phyloP scores from a whole-genome alignment of 176 grass and related monocot species.

The Carex myosuroides region DNA sequence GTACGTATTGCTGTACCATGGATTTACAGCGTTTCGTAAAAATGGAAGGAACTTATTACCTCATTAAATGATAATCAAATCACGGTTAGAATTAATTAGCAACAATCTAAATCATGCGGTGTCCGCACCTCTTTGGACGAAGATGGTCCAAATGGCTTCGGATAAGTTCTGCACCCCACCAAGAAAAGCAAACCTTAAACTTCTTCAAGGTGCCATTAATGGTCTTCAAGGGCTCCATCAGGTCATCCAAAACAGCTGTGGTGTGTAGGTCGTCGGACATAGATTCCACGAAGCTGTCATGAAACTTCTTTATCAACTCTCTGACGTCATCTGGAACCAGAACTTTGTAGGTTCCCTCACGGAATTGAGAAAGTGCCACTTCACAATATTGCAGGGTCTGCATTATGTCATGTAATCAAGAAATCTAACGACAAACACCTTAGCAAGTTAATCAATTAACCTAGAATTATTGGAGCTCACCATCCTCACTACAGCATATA shows the following conservation, averaged over 20 bases:
- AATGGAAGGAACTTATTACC: too few relatives aligned
- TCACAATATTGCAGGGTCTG: constrained; percentile 69
- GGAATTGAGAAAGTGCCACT: constrained; percentile 33
- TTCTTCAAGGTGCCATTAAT: constrained; percentile 84
- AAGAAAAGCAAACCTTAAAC: constrained; percentile 47
- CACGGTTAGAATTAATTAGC: too few relatives aligned
- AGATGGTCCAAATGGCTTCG: too few relatives aligned
- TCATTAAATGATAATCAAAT: too few relatives aligned
- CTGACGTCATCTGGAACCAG: constrained; percentile 44
- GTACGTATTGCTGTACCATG: too few relatives aligned
- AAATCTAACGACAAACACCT: not conserved
- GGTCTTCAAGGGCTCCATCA: constrained; percentile 67
- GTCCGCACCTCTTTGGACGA: too few relatives aligned
- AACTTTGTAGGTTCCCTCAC: constrained; percentile 33
- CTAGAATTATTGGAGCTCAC: not conserved
- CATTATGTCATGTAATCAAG: not conserved
- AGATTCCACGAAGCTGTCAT: constrained; percentile 41
- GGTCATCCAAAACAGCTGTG: constrained; percentile 78
- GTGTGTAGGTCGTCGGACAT: constrained; percentile 86
- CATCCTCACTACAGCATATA: not conserved
- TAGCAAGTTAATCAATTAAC: not conserved
- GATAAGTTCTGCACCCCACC: too few relatives aligned
- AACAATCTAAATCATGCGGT: too few relatives aligned
- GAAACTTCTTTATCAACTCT: constrained; percentile 48
- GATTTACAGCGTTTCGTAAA: too few relatives aligned